Percentiles rank a stretch among this genome's conserved stretches.
Evolutionary conservation across 768 basidiomycete species (phyloP).

Genomic region (Nevesoporus exiguus): DNA sequence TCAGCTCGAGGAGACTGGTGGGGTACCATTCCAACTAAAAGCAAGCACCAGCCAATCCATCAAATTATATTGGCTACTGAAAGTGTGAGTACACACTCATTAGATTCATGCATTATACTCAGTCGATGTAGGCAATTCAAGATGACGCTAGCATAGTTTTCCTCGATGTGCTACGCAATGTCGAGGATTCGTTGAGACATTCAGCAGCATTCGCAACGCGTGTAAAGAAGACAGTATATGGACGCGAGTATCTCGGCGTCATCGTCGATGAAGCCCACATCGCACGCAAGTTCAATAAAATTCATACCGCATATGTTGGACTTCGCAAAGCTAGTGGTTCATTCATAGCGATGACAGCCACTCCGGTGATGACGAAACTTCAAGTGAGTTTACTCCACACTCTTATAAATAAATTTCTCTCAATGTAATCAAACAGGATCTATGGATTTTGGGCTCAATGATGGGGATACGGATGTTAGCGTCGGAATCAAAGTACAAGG

Average conservation of each 20-base stretch:
- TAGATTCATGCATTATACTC: no score
- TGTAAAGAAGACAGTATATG: background rate
- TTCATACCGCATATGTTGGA: background rate
- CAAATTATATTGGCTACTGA: no score
- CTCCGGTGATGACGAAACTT: background rate
- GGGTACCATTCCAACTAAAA: no score
- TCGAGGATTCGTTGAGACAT: no score
- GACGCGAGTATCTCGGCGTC: rapidly evolving
- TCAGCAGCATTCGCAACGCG: no score
- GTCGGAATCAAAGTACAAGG: background rate
- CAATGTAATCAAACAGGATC: background rate
- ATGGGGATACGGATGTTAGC: background rate
- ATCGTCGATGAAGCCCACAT: background rate
- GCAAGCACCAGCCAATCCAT: no score
- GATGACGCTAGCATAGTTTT: no score
- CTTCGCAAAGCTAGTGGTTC: background rate
- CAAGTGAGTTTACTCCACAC: background rate
- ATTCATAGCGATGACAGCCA: background rate
- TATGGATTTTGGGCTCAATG: background rate
- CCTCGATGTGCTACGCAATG: no score
- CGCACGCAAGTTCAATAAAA: background rate
- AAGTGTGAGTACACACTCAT: no score
- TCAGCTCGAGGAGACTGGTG: no score
- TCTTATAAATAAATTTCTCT: background rate
- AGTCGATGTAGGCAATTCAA: no score